Evolutionary conservation across 1,284 basidiomycete genomes (phyloP).

Genomic region (Cutaneotrichosporon cavernicola): DNA sequence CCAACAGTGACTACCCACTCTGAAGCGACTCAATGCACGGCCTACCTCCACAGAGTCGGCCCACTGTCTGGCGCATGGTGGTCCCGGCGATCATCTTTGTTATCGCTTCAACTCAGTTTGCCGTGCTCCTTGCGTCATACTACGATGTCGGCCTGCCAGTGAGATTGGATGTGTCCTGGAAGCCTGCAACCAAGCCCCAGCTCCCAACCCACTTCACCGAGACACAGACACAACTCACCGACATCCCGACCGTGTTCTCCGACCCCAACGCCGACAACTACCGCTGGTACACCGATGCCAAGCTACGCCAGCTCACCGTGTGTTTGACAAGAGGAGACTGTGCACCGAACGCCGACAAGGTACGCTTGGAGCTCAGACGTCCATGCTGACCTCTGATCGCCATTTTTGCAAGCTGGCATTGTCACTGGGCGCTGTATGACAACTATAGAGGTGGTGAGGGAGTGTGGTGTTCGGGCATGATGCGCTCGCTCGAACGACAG

Average conservation of each 20-base stretch:
- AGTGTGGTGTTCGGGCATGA: conserved; percentile 18
- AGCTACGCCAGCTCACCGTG: conserved; percentile 20
- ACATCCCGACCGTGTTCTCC: conserved; percentile 2
- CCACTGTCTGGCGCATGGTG: not conserved
- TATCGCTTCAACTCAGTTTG: not conserved
- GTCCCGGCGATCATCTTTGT: not conserved
- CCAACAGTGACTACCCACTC: no score
- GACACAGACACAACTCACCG: not conserved
- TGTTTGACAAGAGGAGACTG: conserved; percentile 21
- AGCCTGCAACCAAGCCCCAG: no score
- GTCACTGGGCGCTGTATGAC: conserved; percentile 16
- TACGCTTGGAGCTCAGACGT: not conserved
- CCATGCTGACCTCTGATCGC: conserved; percentile 10
- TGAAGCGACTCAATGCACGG: not conserved
- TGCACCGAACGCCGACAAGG: conserved; percentile 21
- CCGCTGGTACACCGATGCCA: conserved; percentile 24
- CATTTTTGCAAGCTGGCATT: conserved; percentile 19
- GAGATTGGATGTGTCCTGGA: not conserved
- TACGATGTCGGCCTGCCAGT: not conserved
- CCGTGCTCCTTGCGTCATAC: not conserved
- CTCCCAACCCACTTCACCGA: not conserved
- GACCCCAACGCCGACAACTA: conserved; percentile 10
- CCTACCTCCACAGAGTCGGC: not conserved
- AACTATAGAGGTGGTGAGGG: conserved; percentile 23
- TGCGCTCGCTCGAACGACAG: conserved; percentile 23